Evolutionary conservation across 2,329 filamentous ascomycete genomes (phyloP).

Genomic region (Talaromyces sp.): DNA sequence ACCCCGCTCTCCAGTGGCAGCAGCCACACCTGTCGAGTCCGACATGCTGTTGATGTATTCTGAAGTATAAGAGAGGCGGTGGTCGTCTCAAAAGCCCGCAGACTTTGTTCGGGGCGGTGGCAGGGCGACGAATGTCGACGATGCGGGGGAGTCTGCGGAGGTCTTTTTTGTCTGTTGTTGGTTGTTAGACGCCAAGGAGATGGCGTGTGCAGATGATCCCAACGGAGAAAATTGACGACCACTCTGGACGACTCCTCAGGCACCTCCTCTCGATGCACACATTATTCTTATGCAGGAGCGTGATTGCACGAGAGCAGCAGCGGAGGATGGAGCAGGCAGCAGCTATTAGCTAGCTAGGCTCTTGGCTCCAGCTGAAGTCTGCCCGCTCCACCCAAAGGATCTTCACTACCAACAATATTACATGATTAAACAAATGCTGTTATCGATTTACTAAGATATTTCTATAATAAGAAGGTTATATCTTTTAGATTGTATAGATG

Average conservation of each 20-base stretch:
- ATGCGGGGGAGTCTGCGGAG: neutral
- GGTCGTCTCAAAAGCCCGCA: neutral
- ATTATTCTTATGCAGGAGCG: neutral
- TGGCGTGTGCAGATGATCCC: neutral
- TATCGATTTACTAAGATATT: too few relatives aligned
- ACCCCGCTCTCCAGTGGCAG: neutral
- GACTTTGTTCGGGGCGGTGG: neutral
- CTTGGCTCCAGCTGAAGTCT: neutral
- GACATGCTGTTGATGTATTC: neutral
- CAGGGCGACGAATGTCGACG: neutral
- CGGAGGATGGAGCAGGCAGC: neutral
- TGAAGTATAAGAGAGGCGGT: neutral
- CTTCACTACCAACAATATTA: too few relatives aligned
- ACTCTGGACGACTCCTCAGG: neutral
- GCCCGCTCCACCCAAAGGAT: neutral
- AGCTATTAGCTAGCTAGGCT: neutral
- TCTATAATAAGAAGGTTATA: too few relatives aligned
- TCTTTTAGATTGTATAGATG: too few relatives aligned
- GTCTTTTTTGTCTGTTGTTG: neutral
- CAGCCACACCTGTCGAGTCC: neutral
- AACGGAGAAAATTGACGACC: neutral
- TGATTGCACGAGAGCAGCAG: neutral
- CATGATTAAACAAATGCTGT: too few relatives aligned
- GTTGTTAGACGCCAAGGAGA: neutral
- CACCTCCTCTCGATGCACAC: neutral